These are phyloP conservation scores for Capronia americana DNA, from an alignment of 2,329 filamentous ascomycete species.

Conservation along the genomic window DNA sequence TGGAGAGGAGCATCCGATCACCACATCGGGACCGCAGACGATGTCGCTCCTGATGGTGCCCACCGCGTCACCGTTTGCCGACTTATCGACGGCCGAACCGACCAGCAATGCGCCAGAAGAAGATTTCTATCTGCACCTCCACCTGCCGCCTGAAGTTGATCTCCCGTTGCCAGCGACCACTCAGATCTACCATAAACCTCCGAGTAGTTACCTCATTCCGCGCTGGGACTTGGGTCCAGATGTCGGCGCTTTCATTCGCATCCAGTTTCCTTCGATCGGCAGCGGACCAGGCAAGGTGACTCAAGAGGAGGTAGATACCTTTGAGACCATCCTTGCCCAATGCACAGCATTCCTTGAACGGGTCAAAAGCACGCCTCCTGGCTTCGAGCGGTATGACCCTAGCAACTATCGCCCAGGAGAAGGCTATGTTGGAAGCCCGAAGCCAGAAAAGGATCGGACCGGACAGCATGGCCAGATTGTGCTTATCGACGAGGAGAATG, in stretches of 20 bases:
- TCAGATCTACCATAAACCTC: constrained; percentile 95
- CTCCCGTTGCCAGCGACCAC: constrained; percentile 92
- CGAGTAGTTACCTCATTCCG: constrained; percentile 89
- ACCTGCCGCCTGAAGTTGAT: constrained; percentile 92
- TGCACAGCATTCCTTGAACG: constrained; percentile 95
- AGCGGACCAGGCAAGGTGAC: constrained; percentile 68
- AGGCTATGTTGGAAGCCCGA: constrained; percentile 65
- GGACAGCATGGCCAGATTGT: constrained; percentile 77
- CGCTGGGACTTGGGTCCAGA: constrained; percentile 92
- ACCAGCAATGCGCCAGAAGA: constrained; percentile 69
- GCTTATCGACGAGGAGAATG: constrained; percentile 92
- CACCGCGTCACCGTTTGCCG: constrained; percentile 74
- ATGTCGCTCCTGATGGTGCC: constrained; percentile 95
- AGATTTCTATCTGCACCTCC: constrained; percentile 96
- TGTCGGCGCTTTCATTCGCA: constrained; percentile 86
- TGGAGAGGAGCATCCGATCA: constrained; percentile 83
- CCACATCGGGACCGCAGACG: constrained; percentile 84
- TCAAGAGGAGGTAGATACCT: constrained; percentile 93
- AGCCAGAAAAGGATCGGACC: constrained; percentile 37
- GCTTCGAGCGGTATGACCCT: constrained; percentile 72
- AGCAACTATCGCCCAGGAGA: constrained; percentile 79
- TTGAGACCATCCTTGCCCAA: constrained; percentile 97
- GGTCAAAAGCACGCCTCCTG: constrained; percentile 64
- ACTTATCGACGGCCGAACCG: constrained; percentile 62
- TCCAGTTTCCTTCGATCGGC: constrained; percentile 82